Conservation (phyloP, 176 grass and related monocot species). For the Musa beccarii region DNA sequence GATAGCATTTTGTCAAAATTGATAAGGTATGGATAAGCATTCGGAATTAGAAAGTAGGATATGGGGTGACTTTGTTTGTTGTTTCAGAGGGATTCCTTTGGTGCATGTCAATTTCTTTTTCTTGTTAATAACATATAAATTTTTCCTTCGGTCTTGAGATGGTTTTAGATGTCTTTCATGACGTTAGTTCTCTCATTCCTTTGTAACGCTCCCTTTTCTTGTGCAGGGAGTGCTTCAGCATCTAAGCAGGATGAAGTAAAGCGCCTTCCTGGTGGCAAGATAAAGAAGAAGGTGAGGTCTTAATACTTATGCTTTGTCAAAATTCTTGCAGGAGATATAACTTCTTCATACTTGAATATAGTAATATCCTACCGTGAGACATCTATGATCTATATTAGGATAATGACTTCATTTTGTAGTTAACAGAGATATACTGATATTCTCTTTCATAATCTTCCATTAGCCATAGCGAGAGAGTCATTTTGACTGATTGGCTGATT, state of each 20-base stretch:
- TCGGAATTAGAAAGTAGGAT: not conserved
- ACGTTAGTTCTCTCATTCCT: not conserved
- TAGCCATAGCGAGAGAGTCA: too few relatives aligned
- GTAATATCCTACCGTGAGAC: too few relatives aligned
- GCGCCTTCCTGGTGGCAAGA: slow-evolving; percentile 90
- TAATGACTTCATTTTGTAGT: too few relatives aligned
- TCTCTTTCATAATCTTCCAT: too few relatives aligned
- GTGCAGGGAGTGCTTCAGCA: slow-evolving; percentile 52
- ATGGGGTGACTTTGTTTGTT: not conserved
- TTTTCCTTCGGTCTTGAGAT: not conserved
- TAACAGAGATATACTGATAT: too few relatives aligned
- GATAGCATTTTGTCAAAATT: not conserved
- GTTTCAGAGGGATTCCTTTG: not conserved
- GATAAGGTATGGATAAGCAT: not conserved
- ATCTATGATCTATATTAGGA: not conserved
- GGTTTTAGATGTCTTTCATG: not conserved
- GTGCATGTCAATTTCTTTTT: not conserved
- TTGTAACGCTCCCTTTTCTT: not conserved
- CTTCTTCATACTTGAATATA: not conserved
- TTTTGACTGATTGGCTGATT: too few relatives aligned
- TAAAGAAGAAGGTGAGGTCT: slow-evolving; percentile 84
- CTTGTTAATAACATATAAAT: too few relatives aligned
- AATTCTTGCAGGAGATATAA: not conserved
- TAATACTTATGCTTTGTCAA: not conserved
- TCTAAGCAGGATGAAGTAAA: slow-evolving; percentile 79